These are phyloP conservation scores for Sparassis latifolia DNA, from an alignment of 1,284 basidiomycete species.

Conservation along the genomic window DNA sequence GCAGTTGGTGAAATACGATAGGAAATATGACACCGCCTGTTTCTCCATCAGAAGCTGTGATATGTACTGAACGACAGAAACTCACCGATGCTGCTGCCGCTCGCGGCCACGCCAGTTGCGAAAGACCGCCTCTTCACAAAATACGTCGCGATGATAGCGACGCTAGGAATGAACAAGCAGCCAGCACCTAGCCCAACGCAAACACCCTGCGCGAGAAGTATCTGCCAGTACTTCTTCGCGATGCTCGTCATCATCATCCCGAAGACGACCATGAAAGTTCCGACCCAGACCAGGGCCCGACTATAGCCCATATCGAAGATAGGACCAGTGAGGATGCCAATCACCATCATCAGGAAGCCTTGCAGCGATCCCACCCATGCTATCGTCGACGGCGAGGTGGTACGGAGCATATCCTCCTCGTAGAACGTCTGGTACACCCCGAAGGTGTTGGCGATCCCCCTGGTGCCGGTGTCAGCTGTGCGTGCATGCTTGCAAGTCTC, in stretches of 20 bases:
- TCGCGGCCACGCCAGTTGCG: conserved; percentile 2
- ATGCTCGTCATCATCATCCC: conserved; percentile 38
- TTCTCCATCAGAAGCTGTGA: neutral
- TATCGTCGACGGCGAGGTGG: conserved; percentile 12
- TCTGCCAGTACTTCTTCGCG: conserved; percentile 9
- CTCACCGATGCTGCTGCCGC: conserved; percentile 3
- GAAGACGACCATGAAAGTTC: conserved; percentile 20
- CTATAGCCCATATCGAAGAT: conserved; percentile 13
- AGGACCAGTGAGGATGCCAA: conserved; percentile 12
- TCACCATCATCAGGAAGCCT: conserved; percentile 11
- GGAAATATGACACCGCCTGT: conserved; percentile 4
- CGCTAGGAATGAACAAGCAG: conserved; percentile 34
- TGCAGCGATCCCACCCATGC: conserved; percentile 17
- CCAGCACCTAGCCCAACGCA: conserved; percentile 38
- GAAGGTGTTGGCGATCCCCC: conserved; percentile 17
- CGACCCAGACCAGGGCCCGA: conserved; percentile 8
- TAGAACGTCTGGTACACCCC: conserved; percentile 17
- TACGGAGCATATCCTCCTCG: conserved; percentile 6
- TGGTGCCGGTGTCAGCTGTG: neutral
- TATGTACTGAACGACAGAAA: neutral
- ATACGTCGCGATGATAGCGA: conserved; percentile 27
- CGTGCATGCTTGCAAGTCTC: too few relatives aligned
- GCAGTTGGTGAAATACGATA: conserved; percentile 6
- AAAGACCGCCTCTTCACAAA: conserved; percentile 2
- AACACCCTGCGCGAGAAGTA: conserved; percentile 29